Percentiles rank a stretch among this genome's conserved stretches.
phyloP scores from a whole-genome alignment of 768 basidiomycete genomes.

The Agaricus subrufescens region DNA sequence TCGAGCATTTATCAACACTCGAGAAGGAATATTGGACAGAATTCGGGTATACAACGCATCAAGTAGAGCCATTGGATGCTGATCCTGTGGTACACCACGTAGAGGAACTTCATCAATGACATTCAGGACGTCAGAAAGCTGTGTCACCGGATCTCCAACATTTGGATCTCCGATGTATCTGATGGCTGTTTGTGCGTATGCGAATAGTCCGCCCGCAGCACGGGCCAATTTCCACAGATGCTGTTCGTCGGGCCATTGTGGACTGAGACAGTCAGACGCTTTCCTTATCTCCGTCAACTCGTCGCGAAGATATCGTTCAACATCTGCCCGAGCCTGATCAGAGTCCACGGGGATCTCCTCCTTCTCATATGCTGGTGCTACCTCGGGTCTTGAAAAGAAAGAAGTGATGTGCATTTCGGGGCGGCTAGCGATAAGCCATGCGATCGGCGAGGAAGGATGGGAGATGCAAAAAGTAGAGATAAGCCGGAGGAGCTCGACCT shows the following conservation, averaged over 20 bases:
- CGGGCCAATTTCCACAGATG: neutral
- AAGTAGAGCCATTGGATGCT: conserved; percentile 4
- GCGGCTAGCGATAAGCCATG: too few relatives aligned
- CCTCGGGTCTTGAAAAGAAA: too few relatives aligned
- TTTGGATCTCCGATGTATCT: neutral
- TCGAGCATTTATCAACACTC: neutral
- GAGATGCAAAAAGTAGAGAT: too few relatives aligned
- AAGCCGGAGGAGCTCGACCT: too few relatives aligned
- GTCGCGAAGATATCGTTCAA: too few relatives aligned
- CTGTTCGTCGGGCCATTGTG: neutral
- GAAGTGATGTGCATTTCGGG: too few relatives aligned
- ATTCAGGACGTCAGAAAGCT: neutral
- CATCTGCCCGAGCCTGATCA: too few relatives aligned
- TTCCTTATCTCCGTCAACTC: too few relatives aligned
- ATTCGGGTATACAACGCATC: conserved; percentile 5
- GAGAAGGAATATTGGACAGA: neutral
- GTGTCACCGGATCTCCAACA: neutral
- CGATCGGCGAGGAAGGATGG: too few relatives aligned
- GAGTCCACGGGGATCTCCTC: too few relatives aligned
- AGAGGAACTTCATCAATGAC: neutral
- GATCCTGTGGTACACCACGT: neutral
- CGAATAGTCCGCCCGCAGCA: neutral
- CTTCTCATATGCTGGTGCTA: too few relatives aligned
- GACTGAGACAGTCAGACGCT: too few relatives aligned
- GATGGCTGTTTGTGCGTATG: neutral